These are phyloP conservation scores for Magnusiomyces tetraspermus DNA, from an alignment of 1,139 yeast genomes.

Conservation along the genomic window DNA sequence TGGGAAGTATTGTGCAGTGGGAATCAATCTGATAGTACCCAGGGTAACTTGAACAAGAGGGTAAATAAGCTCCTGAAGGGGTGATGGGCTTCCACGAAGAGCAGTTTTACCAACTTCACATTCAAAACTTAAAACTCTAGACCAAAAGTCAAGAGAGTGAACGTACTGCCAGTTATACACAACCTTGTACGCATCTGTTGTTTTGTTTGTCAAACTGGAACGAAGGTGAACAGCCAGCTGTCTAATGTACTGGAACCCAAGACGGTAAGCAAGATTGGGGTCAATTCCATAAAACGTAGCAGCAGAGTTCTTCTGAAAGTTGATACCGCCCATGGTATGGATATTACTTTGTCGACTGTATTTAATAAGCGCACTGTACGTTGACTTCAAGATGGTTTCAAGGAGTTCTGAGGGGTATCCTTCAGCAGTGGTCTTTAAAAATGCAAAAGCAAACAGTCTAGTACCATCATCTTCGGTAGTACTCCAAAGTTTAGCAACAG, in stretches of 20 bases:
- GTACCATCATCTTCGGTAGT: slow-evolving; percentile 58
- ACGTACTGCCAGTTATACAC: slow-evolving; percentile 95
- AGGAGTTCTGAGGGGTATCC: slow-evolving; percentile 36
- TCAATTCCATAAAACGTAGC: slow-evolving; percentile 73
- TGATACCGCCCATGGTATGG: slow-evolving; percentile 77
- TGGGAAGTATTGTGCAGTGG: slow-evolving; percentile 92
- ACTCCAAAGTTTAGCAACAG: slow-evolving; percentile 73
- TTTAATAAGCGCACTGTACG: slow-evolving; percentile 74
- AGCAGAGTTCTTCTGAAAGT: slow-evolving; percentile 79
- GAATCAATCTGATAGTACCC: slow-evolving; percentile 82
- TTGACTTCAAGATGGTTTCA: slow-evolving; percentile 52
- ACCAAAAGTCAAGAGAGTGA: slow-evolving; percentile 95
- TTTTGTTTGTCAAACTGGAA: slow-evolving; percentile 63
- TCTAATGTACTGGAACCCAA: slow-evolving; percentile 87
- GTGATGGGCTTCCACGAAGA: slow-evolving; percentile 40
- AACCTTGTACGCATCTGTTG: slow-evolving; percentile 44
- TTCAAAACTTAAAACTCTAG: slow-evolving; percentile 66
- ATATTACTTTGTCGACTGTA: slow-evolving; percentile 72
- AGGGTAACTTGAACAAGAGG: slow-evolving; percentile 94
- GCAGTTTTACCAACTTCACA: slow-evolving; percentile 49
- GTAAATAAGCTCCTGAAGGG: slow-evolving; percentile 75
- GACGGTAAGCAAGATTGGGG: slow-evolving; percentile 64
- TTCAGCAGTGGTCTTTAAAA: slow-evolving; percentile 62
- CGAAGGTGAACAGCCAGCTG: slow-evolving; percentile 90
- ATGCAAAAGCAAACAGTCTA: slow-evolving; percentile 81